Base-by-base conservation (phyloP, 257 asterid genomes). In the Solanum sparsipilum region DNA sequence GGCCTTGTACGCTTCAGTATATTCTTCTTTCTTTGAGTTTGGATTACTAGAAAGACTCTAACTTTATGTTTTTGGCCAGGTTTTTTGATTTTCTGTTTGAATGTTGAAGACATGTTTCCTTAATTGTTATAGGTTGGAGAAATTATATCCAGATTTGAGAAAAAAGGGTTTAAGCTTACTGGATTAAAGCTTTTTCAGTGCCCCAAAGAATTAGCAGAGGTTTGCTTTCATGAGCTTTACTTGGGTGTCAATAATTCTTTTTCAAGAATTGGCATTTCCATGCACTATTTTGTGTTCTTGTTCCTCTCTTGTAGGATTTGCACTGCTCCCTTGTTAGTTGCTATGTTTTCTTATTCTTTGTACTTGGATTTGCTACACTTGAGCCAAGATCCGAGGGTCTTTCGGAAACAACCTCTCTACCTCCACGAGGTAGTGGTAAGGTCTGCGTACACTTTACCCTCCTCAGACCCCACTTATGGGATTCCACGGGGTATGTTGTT, bases 111-210 rank as follows among this genome's bases (percentile, higher is more conserved):
- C 48, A 48, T 46, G 68, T 81, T 9, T 41, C 29, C 9, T 72
- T 32, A 39, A 12, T 73, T 52, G 18, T 23, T 86, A 58, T 89
- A 95, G 98, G 98, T 95, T 83, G 98, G 99, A 70, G 98, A 96
- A 90, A 93, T 96, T 90, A 94, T 95, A 89, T 93, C 98, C 73
- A 94, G 96, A 91, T 96, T 96, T 91, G 99, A 96, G 94, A 95
- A 91, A 91, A 96, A 96, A 91, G 99, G 99, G 35, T 96, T 96
- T 88, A 94, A 95, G 94, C 90, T 96, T 27, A 93, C 93, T 63
- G 98, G 98, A 38, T 90, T 96, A 93, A 96, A 96, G 94, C 95
- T 96, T 36, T 96, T 94, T 67, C 92, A 93, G 56, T 95, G 98
- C 91, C 98, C 98, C 87, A 91, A 88, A 90, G 96, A 94, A 84